These are phyloP conservation scores for Agaricus sinodeliciosus DNA, from an alignment of 768 basidiomycete genomes.

Conservation along the genomic window DNA sequence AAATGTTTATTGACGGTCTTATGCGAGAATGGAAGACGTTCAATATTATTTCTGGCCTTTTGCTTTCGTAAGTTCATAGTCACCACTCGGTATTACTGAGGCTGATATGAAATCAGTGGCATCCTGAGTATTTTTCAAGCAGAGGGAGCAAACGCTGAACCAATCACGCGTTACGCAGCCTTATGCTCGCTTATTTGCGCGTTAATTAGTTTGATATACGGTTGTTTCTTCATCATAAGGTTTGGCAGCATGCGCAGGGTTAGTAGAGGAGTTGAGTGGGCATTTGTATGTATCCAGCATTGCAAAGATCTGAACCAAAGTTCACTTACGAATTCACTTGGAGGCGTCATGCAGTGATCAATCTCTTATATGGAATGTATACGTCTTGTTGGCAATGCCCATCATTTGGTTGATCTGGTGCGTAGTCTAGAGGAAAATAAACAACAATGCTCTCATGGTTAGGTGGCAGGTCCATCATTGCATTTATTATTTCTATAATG, in stretches of 20 bases:
- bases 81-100: background rate
- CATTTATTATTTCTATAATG: constrained; percentile 47
- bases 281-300: constrained; percentile 30
- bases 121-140: constrained; percentile 26
- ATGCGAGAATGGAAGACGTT: constrained; percentile 14
- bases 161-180: constrained; percentile 45
- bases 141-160: constrained; percentile 34
- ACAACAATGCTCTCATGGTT: background rate
- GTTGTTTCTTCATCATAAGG: constrained; percentile 55
- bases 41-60: constrained; percentile 13
- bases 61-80: constrained; percentile 5
- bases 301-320: too few relatives aligned
- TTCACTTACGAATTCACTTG: too few relatives aligned
- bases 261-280: constrained; percentile 55
- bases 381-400: constrained; percentile 57
- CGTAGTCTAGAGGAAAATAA: background rate
- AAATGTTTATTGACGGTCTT: constrained; percentile 12
- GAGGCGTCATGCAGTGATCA: too few relatives aligned
- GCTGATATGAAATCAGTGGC: constrained; percentile 15
- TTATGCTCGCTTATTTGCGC: constrained; percentile 50
- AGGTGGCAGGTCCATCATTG: constrained; percentile 1
- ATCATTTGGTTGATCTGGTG: constrained; percentile 57
- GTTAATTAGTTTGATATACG: constrained; percentile 54
- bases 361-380: constrained; percentile 44
- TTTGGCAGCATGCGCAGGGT: constrained; percentile 59